These are phyloP conservation scores for Pythium utonaiense DNA, from an alignment of 352 stramenopile species.

Conservation along the genomic window DNA sequence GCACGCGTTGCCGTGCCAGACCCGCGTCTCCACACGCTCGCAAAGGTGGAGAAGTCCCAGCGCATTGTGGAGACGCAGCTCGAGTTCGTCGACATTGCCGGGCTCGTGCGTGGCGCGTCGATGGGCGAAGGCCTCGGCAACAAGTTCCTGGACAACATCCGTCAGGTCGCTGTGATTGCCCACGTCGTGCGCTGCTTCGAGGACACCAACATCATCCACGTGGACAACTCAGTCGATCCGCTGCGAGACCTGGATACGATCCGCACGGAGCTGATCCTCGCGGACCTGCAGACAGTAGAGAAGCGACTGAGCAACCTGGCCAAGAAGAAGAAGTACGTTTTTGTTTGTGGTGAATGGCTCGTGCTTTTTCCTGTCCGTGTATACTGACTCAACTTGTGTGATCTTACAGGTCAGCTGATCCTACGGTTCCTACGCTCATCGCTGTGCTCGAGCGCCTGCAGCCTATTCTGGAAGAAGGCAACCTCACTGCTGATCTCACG, in stretches of 20 bases:
- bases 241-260: slow-evolving; percentile 98
- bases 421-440: slow-evolving; percentile 45
- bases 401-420: slow-evolving; percentile 42
- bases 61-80: slow-evolving; percentile 47
- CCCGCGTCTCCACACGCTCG: slow-evolving; percentile 52
- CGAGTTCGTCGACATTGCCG: slow-evolving; percentile 87
- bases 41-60: slow-evolving; percentile 73
- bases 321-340: slow-evolving; percentile 73
- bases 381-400: slow-evolving; percentile 2
- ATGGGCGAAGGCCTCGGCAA: slow-evolving; percentile 84
- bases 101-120: slow-evolving; percentile 76
- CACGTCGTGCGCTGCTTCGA: slow-evolving; percentile 97
- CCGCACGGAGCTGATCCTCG: slow-evolving; percentile 95
- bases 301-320: slow-evolving; percentile 54
- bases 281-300: slow-evolving; percentile 79
- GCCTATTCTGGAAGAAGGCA: slow-evolving; percentile 82
- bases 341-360: neutral
- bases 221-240: slow-evolving; percentile 95
- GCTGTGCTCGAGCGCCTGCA: slow-evolving; percentile 58
- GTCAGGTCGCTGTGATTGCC: slow-evolving; percentile 75
- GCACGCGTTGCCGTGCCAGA: slow-evolving; percentile 73
- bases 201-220: slow-evolving; percentile 97
- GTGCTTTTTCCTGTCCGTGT: neutral
- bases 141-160: slow-evolving; percentile 87
- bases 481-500: slow-evolving; percentile 45